These are phyloP conservation scores for Ziziphus jujuba DNA, from an alignment of 306 rosid genomes.

Conservation along the genomic window DNA sequence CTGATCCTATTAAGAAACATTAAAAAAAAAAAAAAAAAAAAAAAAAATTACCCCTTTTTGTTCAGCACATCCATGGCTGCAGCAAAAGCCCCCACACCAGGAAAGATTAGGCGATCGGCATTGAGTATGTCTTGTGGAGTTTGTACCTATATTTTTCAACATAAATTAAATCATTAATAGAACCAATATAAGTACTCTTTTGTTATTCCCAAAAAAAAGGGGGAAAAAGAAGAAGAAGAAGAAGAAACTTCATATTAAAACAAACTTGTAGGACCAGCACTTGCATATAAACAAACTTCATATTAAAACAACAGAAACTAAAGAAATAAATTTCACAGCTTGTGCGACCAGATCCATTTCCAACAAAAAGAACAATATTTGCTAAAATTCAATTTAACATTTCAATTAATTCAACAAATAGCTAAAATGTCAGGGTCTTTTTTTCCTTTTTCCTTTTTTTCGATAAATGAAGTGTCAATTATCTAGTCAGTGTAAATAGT, in stretches of 20 bases:
- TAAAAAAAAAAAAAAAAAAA: not conserved
- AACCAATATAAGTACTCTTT: not conserved
- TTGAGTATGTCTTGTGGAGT: constrained; percentile 77
- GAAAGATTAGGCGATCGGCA: constrained; percentile 75
- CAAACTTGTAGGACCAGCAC: not conserved
- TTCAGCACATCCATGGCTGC: constrained; percentile 86
- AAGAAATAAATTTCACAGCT: not conserved
- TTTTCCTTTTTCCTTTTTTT: too few relatives aligned
- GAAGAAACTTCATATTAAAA: not conserved
- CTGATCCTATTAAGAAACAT: constrained; percentile 1
- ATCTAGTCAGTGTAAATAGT: not conserved
- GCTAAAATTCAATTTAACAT: too few relatives aligned
- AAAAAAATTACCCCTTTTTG: constrained; percentile 59
- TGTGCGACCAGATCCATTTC: too few relatives aligned
- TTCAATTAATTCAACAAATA: too few relatives aligned
- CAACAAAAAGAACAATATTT: too few relatives aligned
- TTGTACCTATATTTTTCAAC: constrained; percentile 57
- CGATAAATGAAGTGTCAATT: too few relatives aligned
- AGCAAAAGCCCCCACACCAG: constrained; percentile 96
- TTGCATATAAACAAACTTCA: not conserved
- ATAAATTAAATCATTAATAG: constrained; percentile 8
- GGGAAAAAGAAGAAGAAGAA: too few relatives aligned
- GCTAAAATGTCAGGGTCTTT: too few relatives aligned
- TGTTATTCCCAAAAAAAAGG: not conserved
- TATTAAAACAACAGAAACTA: not conserved